Conservation (phyloP, 768 basidiomycete species). For the Suillus tomentosus region DNA sequence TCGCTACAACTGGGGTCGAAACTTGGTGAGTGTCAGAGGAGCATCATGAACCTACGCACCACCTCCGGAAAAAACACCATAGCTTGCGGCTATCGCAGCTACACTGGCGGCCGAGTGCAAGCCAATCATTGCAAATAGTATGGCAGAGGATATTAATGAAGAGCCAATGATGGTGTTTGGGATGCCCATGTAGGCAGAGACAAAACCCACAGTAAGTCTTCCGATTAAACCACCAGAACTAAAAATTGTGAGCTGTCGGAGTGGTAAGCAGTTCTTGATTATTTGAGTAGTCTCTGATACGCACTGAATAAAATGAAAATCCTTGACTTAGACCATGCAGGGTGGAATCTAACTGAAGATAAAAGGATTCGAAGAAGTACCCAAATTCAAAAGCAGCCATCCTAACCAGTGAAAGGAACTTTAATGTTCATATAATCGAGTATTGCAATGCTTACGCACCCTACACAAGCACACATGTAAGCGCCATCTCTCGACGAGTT, state of each 20-base stretch:
- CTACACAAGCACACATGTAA: slow-evolving; percentile 25
- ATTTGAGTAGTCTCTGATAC: slow-evolving; percentile 14
- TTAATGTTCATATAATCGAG: slow-evolving; percentile 13
- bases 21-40: neutral
- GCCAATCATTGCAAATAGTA: slow-evolving; percentile 47
- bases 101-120: slow-evolving; percentile 40
- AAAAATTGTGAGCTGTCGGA: slow-evolving; percentile 38
- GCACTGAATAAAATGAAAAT: slow-evolving; percentile 59
- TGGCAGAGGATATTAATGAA: slow-evolving; percentile 34
- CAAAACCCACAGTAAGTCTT: slow-evolving; percentile 36
- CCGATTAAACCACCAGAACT: slow-evolving; percentile 40
- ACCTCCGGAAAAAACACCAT: slow-evolving; percentile 53
- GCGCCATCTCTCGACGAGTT: slow-evolving; percentile 25
- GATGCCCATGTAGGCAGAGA: slow-evolving; percentile 43
- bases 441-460: slow-evolving; percentile 15
- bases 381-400: slow-evolving; percentile 35
- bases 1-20: slow-evolving; percentile 33
- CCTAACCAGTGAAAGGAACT: neutral
- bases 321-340: slow-evolving; percentile 44
- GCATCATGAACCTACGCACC: slow-evolving; percentile 21
- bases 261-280: slow-evolving; percentile 5
- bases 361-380: slow-evolving; percentile 55
- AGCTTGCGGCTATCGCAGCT: slow-evolving; percentile 41
- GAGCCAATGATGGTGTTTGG: slow-evolving; percentile 44
- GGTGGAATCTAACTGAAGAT: slow-evolving; percentile 57